Base-by-base conservation (phyloP, 1,284 basidiomycete species). In the Ganoderma leucocontextum region DNA sequence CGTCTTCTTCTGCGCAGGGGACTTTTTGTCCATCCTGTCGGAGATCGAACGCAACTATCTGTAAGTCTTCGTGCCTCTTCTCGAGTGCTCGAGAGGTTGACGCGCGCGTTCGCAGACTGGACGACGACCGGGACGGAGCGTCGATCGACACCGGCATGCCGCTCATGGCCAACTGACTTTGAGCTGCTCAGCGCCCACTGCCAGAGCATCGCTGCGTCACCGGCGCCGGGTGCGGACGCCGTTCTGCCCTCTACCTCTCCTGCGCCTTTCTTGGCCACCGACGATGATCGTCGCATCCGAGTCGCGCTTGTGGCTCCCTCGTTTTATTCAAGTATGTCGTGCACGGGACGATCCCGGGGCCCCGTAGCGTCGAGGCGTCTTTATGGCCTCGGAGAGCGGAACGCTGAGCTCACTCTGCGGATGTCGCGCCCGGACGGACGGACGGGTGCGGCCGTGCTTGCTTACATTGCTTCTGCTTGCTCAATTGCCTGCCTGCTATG, bases 21-120 rank as follows among this genome's bases (percentile, higher is more conserved):
- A 96, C 83, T 96, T 96, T 81, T 81, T 96, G 47, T 93, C 92
- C 59, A 95, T 96, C 73, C 79, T 96, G 47, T 93, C 91, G 25
- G 95, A 96, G 80, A 95, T 96, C 73, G 95, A 96, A 75, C 83
- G 92, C 72, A 94, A 94, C 79, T 94, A 94, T 83, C 78, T 94
- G 90, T 92, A 74, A 79, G 91, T 87, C 55, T 25, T 67, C 70
- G 58, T 63, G 61, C 60, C 65, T 63, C 57, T 57, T 60, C 63
- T 67, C 63, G 55, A 64, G 66, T 57, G 66, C 52, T 66, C 59
- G 61, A 57, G 64, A 67, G 69, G 60, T 70, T 79, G 61, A 77
- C 71, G 35, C 63, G 59, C 66, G 35, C 38, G 39, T 17, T 70
- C 62, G 67, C 73, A 92, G 91, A 77, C 79, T 93, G 79, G 90